phyloP scores from a whole-genome alignment of 352 stramenopile species.

The Thalassiosira allenii region DNA sequence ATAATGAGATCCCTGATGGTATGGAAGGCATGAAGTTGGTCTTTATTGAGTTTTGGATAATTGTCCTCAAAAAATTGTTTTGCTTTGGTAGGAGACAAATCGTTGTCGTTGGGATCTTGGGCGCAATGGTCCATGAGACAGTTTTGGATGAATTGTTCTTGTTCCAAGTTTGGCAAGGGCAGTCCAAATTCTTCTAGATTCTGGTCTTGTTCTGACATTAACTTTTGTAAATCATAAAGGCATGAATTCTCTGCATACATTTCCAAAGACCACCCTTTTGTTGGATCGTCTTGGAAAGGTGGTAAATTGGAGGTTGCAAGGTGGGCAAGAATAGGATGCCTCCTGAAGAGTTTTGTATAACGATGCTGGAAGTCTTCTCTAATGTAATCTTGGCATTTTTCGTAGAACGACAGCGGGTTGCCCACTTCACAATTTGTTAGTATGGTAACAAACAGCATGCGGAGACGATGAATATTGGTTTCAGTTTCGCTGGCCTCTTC shows the following conservation, averaged over 20 bases:
- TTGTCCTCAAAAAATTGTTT: conserved; percentile 19
- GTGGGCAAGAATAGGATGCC: neutral
- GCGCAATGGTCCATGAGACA: neutral
- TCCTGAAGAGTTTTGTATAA: neutral
- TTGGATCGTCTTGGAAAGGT: neutral
- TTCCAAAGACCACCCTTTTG: neutral
- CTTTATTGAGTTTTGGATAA: conserved; percentile 3
- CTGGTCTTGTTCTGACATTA: neutral
- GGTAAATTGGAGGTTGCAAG: neutral
- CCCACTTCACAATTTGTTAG: conserved; percentile 15
- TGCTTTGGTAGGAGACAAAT: neutral
- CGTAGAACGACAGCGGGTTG: neutral
- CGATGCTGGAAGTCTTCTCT: neutral
- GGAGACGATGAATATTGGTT: conserved; percentile 12
- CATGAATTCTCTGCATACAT: neutral
- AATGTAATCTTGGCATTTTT: conserved; percentile 8
- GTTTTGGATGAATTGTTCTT: conserved; percentile 18
- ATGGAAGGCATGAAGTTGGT: conserved; percentile 9
- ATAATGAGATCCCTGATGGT: neutral
- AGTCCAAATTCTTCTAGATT: neutral
- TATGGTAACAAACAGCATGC: conserved; percentile 11
- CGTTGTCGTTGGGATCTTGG: neutral
- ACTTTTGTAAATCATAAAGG: neutral
- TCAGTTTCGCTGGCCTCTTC: conserved; percentile 17
- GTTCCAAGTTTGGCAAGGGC: neutral